phyloP scores from a whole-genome alignment of 2,329 filamentous ascomycete species.

The Cladosporium sp. region DNA sequence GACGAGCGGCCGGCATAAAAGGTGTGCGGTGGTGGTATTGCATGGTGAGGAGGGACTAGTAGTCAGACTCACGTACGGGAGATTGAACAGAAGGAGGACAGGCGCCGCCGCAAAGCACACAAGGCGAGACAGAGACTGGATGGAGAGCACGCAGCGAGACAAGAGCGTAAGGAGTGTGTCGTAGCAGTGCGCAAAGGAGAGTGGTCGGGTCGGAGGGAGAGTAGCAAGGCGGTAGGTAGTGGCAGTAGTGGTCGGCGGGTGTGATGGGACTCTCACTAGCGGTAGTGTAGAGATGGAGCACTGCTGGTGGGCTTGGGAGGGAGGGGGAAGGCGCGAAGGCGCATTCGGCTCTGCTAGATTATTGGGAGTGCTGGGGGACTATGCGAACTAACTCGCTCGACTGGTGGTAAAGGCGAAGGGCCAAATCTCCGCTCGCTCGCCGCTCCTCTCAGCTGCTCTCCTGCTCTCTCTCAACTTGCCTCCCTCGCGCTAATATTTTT shows the following conservation, averaged over 20 bases:
- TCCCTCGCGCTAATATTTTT: no score
- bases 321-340: background rate
- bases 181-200: conserved; percentile 5
- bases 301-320: conserved; percentile 3
- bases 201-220: conserved; percentile 7
- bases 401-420: no score
- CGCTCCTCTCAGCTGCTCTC: background rate
- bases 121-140: conserved; percentile 3
- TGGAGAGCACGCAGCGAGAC: no score
- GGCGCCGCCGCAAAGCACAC: conserved; percentile 3
- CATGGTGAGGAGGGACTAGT: no score
- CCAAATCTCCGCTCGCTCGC: conserved; percentile 2
- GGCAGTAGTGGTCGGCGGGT: no score
- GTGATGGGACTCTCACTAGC: background rate
- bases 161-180: conserved; percentile 5
- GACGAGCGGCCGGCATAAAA: background rate
- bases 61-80: background rate
- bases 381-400: no score
- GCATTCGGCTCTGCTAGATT: conserved; percentile 1
- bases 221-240: no score
- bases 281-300: conserved; percentile 4
- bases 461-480: background rate
- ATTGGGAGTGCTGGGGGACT: no score
- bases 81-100: background rate
- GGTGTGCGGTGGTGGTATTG: background rate